Evolutionary conservation across 805 yeast species (phyloP), one percentile per base, ranked within the genome.

Genomic region (Brettanomyces naardenensis): DNA sequence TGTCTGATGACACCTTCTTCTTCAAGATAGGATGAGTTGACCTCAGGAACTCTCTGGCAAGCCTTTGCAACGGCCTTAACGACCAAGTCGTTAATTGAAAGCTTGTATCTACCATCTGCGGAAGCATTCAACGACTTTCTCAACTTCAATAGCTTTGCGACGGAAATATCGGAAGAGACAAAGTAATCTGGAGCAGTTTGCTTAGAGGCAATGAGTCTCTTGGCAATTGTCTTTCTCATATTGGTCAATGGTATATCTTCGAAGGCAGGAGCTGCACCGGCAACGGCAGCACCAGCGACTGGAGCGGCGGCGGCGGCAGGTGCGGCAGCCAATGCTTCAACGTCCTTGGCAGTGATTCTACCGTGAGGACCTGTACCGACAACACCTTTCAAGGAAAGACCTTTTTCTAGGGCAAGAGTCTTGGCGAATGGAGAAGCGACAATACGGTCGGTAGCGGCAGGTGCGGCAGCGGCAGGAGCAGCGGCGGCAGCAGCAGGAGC

Each of bases 281-380:
- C 56, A 23, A 71, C 48, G 31, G 75, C 44, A 27, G 69, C 51
- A 15, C 77, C 51, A 19, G 73, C 56, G 32, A 69, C 50, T 19
- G 68, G 50, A 11, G 68, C 56, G 27, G 68, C 48, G 19, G 76
- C 68, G 18, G 49, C 28, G 14, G 40, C 19, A 27, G 46, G 42
- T 62, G 75, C 68, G 68, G 66, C 75, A 11, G n/a, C 20, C 19
- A 35, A 2, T 53, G 68, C 67, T 66, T 90, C 97, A 48, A 92
- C 83, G 60, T 92, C 98, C 53, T 78, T 78, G 56, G 89, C 92
- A 48, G 85, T 72, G 59, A 92, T 86, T 71, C 98, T 85, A 51
- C 97, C 97, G 55, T 73, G 72, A 58, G 97, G 97, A 51, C 98
- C 98, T 31, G 95, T 65, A 56, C 97, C 97, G 62, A 77, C 77